These are phyloP conservation scores for Boeremia lycopersici DNA, from an alignment of 2,329 filamentous ascomycete genomes.

Conservation along the genomic window DNA sequence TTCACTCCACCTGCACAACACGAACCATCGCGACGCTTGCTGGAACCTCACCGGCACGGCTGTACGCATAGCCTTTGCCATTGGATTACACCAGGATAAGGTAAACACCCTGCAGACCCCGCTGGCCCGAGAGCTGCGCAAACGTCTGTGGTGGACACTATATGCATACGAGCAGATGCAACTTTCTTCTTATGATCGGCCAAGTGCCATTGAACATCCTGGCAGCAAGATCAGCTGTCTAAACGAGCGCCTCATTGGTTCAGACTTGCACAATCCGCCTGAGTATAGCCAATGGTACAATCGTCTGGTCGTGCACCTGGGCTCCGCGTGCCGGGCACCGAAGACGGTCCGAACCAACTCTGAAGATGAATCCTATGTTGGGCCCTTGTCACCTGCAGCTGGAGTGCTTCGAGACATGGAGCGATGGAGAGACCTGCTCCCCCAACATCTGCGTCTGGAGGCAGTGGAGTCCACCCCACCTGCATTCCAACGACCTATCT, in stretches of 20 bases:
- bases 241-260: conserved; percentile 46
- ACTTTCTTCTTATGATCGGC: conserved; percentile 53
- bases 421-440: conserved; percentile 48
- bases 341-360: conserved; percentile 37
- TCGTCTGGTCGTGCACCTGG: conserved; percentile 46
- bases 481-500: conserved; percentile 45
- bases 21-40: conserved; percentile 51
- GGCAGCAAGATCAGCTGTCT: conserved; percentile 44
- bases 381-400: conserved; percentile 48
- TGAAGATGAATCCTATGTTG: conserved; percentile 47
- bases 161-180: conserved; percentile 57
- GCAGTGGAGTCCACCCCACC: conserved; percentile 41
- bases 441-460: conserved; percentile 46
- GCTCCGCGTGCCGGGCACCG: conserved; percentile 47
- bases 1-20: conserved; percentile 54
- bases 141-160: conserved; percentile 60
- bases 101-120: conserved; percentile 44
- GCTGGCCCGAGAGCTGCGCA: conserved; percentile 52
- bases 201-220: conserved; percentile 51
- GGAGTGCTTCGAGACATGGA: conserved; percentile 48
- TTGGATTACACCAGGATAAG: conserved; percentile 53
- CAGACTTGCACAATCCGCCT: conserved; percentile 38
- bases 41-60: conserved; percentile 55
- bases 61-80: conserved; percentile 52
- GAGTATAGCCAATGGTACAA: conserved; percentile 50